Base-by-base conservation (phyloP, 345 rosid genomes). In the Acer negundo region DNA sequence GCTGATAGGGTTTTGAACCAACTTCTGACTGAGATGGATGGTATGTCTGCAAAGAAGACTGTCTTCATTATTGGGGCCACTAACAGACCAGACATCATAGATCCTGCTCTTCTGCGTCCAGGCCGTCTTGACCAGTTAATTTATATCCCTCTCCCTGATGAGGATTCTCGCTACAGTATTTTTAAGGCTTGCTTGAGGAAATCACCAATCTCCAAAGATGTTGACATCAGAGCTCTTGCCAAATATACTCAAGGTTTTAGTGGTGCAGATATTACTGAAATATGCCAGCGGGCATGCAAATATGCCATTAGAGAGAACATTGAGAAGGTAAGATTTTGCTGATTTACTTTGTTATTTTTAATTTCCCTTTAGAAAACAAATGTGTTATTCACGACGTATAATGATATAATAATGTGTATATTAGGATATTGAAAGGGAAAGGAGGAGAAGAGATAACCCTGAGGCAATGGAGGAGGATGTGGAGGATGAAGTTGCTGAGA, bases 1-100 rank as follows among this genome's bases (percentile, higher is more conserved):
- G 98, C 98, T 55, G 98, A 95, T 78, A 88, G 98, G 84, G 98
- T 95, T 62, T 67, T 95, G 86, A 95, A 95, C 83, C 98, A 95
- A 83, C 97, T 95, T 80, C 82, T 95, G 75, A 95, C 98, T 2
- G 98, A 95, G 85, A 95, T 95, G 98, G 98, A 95, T 78, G 98
- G 98, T 75, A 95, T 95, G 98, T 86, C 92, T 17, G 98, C 98
- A 0, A 95, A 93, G 90, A 95, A 95, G 80, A 95, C 98, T 0
- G 98, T 93, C 44, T 95, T 95, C 85, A 95, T 95, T 15, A 95
- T 95, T 53, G 98, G 98, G 28, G 97, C 98, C 26, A 95, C 98
- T 51, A 94, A 94, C 88, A 84, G 98, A 51, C 98, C 97, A 10
- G 98, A 94, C 75, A 93, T 95, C 65, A 95, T 95, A 0, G 98